Percentiles rank a stretch among this genome's conserved stretches.
These are phyloP conservation scores for Arthrobotrys iridis DNA, from an alignment of 2,329 filamentous ascomycete species.

Conservation along the genomic window DNA sequence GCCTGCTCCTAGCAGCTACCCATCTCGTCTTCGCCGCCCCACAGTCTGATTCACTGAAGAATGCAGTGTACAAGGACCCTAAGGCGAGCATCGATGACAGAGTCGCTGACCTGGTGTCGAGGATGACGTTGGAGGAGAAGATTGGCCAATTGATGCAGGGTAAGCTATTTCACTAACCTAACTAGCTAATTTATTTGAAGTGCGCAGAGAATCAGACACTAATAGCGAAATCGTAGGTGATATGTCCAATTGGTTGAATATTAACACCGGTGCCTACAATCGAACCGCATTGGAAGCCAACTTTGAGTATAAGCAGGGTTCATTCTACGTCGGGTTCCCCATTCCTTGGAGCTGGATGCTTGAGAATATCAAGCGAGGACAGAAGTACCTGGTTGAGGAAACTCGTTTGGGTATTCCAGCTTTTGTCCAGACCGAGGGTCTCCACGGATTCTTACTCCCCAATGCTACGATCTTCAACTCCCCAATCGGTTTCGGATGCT, in stretches of 20 bases:
- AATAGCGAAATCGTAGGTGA: constrained; percentile 63
- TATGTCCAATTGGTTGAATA: constrained; percentile 77
- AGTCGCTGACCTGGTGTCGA: constrained; percentile 73
- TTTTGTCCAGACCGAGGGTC: constrained; percentile 76
- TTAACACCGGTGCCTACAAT: constrained; percentile 74
- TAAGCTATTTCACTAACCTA: constrained; percentile 54
- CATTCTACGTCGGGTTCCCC: constrained; percentile 77
- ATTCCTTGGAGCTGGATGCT: constrained; percentile 72
- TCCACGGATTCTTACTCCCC: constrained; percentile 76
- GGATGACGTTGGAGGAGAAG: constrained; percentile 81
- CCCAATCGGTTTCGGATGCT: constrained; percentile 76
- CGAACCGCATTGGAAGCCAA: constrained; percentile 73
- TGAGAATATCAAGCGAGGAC: constrained; percentile 71
- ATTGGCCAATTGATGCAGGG: constrained; percentile 73
- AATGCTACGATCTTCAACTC: constrained; percentile 84
- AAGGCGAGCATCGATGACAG: constrained; percentile 67
- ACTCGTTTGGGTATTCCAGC: constrained; percentile 77
- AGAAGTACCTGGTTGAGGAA: constrained; percentile 75
- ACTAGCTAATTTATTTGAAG: no score
- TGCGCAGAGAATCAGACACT: constrained; percentile 56
- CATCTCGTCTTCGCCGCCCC: constrained; percentile 34
- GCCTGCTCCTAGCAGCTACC: constrained; percentile 44
- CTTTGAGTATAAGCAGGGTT: constrained; percentile 73
- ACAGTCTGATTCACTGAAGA: constrained; percentile 22
- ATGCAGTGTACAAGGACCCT: constrained; percentile 60